Evolutionary conservation across 2,329 filamentous ascomycete genomes (phyloP).

Genomic region (Phialemonium atrogriseum): DNA sequence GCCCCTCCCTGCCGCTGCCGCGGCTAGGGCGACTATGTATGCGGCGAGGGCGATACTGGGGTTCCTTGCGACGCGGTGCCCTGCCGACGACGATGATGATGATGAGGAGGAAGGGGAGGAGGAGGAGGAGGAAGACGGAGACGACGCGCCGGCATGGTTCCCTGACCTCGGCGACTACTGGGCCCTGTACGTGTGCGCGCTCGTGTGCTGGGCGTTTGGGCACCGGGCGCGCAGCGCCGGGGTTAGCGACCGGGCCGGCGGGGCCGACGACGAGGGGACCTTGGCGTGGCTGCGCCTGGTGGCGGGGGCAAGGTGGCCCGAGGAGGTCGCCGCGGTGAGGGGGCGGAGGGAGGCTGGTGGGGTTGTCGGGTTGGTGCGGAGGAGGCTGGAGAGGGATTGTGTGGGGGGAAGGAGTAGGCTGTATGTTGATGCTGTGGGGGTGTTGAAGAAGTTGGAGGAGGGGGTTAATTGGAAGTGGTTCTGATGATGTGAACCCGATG

Average conservation of each 20-base stretch:
- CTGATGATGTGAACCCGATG: slow-evolving; percentile 15
- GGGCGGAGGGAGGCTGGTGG: slow-evolving; percentile 32
- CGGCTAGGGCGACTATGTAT: slow-evolving; percentile 16
- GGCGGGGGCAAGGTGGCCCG: slow-evolving; percentile 30
- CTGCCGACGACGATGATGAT: slow-evolving; percentile 12
- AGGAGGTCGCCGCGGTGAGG: slow-evolving; percentile 27
- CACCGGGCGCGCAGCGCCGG: slow-evolving; percentile 18
- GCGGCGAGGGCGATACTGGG: slow-evolving; percentile 36
- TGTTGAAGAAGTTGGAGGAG: slow-evolving; percentile 43
- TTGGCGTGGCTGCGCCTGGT: slow-evolving; percentile 28
- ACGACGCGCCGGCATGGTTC: slow-evolving; percentile 13
- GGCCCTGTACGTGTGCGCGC: slow-evolving; percentile 46
- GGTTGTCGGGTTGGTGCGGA: slow-evolving; percentile 39
- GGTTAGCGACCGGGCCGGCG: slow-evolving; percentile 8
- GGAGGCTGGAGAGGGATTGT: slow-evolving; percentile 39
- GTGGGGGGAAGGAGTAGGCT: slow-evolving; percentile 39
- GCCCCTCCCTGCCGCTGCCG: slow-evolving; percentile 9
- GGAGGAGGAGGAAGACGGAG: slow-evolving; percentile 1
- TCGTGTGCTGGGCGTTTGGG: slow-evolving; percentile 52
- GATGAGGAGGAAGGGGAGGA: not conserved
- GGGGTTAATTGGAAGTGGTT: slow-evolving; percentile 33
- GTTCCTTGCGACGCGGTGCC: slow-evolving; percentile 43
- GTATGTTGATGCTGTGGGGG: slow-evolving; percentile 43
- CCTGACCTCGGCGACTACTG: slow-evolving; percentile 42
- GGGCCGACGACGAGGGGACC: slow-evolving; percentile 17